Base-by-base conservation (phyloP, 345 rosid species). In the Cardiospermum halicacabum region DNA sequence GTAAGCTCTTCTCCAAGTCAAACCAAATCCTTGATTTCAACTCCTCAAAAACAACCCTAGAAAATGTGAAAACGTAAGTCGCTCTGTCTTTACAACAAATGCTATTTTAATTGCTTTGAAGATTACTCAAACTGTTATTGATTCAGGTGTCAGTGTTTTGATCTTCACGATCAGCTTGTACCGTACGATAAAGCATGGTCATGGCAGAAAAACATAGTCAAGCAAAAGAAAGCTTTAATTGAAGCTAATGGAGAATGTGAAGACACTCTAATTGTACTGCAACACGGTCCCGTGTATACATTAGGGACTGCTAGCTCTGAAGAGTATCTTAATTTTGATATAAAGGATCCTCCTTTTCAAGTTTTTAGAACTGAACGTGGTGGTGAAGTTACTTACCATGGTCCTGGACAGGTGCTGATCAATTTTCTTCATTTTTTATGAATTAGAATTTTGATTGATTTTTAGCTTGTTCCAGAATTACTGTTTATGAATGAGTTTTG, bases 301-400 rank as follows among this genome's bases (percentile, higher is more conserved):
- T 42, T 90, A 88, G 98, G 97, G 55, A 72, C 92, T 0, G 79
- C 67, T 5, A 84, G 92, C 59, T 78, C 89, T 21, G 76, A 80
- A 12, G 78, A 76, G 64, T 76, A 71, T 69, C 80, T 89, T 39
- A 78, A 82, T 64, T 92, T 89, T 67, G 84, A 89, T 48, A 1
- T 77, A 67, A 66, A 80, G 48, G 57, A 85, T 49, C 82, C 90
- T 78, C 94, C 96, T 74, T 83, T 73, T 30, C 83, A 89, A 64
- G 82, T 93, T 51, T 81, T 76, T 71, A 80, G 87, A 67, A 88
- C 94, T 6, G 94, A 93, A 56, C 84, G 97, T 30, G 97, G 96
- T 37, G 98, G 98, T 12, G 97, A 86, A 70, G 92, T 88, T 75
- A 90, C 98, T 12, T 88, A 90, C 74, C 94, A 90, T 60, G 97